Conservation (phyloP, 2,329 filamentous ascomycete species). For the Xylogone sp. region DNA sequence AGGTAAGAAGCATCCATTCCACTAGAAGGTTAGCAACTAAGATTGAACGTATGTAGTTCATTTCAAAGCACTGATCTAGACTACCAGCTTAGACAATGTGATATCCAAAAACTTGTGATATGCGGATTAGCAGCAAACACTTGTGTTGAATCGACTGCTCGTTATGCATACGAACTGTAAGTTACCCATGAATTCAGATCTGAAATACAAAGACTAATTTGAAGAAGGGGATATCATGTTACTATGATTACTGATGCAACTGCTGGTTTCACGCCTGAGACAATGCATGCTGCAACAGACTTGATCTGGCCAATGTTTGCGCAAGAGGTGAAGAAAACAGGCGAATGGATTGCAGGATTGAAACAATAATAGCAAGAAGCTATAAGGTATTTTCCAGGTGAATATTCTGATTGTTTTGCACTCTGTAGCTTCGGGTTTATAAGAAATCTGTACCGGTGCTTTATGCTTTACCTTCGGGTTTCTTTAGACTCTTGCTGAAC, state of each 20-base stretch:
- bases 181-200: constrained; percentile 7
- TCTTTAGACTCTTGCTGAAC: too few relatives aligned
- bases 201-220: constrained; percentile 4
- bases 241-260: constrained; percentile 22
- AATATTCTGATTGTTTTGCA: too few relatives aligned
- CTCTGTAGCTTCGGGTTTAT: too few relatives aligned
- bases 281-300: constrained; percentile 20
- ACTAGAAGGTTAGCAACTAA: background rate
- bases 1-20: constrained; percentile 14
- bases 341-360: too few relatives aligned
- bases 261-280: constrained; percentile 18
- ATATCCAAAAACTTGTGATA: constrained; percentile 28
- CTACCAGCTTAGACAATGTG: constrained; percentile 29
- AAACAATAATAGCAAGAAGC: too few relatives aligned
- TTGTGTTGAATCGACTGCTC: constrained; percentile 31
- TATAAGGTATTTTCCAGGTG: too few relatives aligned
- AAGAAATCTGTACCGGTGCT: too few relatives aligned
- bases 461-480: too few relatives aligned
- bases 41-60: constrained; percentile 13
- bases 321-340: constrained; percentile 19
- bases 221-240: constrained; percentile 17
- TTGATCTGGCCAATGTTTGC: constrained; percentile 25
- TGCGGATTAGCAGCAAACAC: constrained; percentile 29
- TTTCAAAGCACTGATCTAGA: constrained; percentile 33
- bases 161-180: constrained; percentile 30